Evolutionary conservation across 805 yeast species (phyloP), one percentile per base, ranked within the genome.

Genomic region (Candida orba): DNA sequence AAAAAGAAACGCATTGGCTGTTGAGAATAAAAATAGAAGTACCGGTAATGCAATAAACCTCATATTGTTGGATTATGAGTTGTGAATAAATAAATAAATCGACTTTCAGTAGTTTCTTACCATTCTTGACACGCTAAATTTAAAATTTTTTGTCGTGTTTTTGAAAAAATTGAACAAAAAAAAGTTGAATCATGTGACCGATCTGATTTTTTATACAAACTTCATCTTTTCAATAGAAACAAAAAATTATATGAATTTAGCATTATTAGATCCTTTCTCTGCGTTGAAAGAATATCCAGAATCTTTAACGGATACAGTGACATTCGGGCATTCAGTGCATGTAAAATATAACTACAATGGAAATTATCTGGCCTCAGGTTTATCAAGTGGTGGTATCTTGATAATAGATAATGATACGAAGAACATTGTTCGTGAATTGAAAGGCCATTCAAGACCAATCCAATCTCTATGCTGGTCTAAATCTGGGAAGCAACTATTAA

Each of bases 211-310:
- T n/a, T n/a, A 13, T n/a, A 8, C 3, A 31, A 15, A 7, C 17
- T 30, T 30, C 33, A 14, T 9, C 17, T n/a, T 31, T 8, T 15
- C 12, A 8, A 31, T 8, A 31, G 5, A 31, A 9, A 15, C 17
- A 7, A 8, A 14, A 22, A 22, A 18, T 22, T 10, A 34, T 24
- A 86, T 86, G 93, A 90, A 90, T 61, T 68, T 89, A 30, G 72
- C 93, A 9, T 71, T 91, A 22, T 76, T 86, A 50, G 98, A 90
- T 62, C 97, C 97, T 4, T 87, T 88, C 61, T 79, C 91, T 2
- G 89, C 91, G 20, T 82, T 95, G 18, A 88, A 87, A 56, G 98
- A 90, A 58, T 90, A 76, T 54, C 98, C 98, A 0, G 96, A 90
- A 48, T 74, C 82, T 2, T 73, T 87, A n/a, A 75, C 84, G 2